A percentile compares a stretch with the other conserved stretches of the same genome.
Conservation (phyloP, 768 basidiomycete genomes). For the Leccinum rimulosum region DNA sequence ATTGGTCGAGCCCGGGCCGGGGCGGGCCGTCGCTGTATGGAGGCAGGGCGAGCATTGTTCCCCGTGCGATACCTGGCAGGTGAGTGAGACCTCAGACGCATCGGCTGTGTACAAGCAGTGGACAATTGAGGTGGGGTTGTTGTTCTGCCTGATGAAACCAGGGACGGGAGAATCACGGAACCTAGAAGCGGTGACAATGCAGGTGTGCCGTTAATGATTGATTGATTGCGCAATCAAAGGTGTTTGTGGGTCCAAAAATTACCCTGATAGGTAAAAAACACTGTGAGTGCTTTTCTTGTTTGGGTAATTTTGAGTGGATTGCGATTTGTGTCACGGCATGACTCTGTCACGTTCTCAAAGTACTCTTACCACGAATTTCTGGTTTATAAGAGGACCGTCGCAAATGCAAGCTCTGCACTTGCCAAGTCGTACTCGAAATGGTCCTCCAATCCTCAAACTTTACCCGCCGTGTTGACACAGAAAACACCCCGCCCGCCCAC, state of each 20-base stretch:
- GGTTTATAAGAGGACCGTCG: conserved; percentile 26
- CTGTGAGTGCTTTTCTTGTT: conserved; percentile 5
- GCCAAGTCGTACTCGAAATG: conserved; percentile 16
- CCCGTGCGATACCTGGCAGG: background rate
- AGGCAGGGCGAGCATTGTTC: background rate
- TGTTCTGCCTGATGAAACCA: conserved; percentile 2
- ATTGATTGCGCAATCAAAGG: conserved; percentile 30
- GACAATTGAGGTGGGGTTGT: conserved; percentile 3
- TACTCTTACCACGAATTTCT: conserved; percentile 10
- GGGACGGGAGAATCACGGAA: background rate
- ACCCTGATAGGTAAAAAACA: conserved; percentile 18
- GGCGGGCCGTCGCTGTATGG: background rate
- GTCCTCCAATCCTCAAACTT: conserved; percentile 21
- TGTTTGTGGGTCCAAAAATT: conserved; percentile 32
- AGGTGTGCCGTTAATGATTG: conserved; percentile 3
- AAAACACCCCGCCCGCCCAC: conserved; percentile 34
- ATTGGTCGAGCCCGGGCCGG: background rate
- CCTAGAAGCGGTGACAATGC: background rate
- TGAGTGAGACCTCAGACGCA: background rate
- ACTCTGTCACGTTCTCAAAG: conserved; percentile 24
- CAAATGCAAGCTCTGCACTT: background rate
- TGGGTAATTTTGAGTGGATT: conserved; percentile 29
- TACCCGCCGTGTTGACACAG: conserved; percentile 26
- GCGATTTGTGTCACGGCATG: conserved; percentile 31
- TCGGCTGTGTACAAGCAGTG: background rate